Base-by-base conservation (phyloP, 352 stramenopile species). In the Globisporangium perplexum region DNA sequence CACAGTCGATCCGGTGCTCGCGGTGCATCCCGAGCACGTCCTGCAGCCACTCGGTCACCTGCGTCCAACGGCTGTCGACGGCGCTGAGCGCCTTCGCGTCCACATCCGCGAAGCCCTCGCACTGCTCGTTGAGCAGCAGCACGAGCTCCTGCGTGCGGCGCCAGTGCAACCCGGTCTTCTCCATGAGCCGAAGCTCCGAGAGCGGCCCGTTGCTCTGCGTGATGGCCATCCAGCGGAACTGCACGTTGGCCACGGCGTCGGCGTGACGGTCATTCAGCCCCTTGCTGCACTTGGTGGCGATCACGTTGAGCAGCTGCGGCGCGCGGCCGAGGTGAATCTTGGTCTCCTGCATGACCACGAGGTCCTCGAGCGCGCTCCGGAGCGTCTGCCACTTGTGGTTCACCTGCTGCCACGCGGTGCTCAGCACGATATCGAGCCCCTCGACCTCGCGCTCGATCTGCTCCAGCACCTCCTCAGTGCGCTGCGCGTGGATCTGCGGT, bases 181-280 rank as follows among this genome's bases (percentile, higher is more conserved):
- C 75, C 57, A 84, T 88, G 8, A 90, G 33, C 1, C 75, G 74
- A 0, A 90, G 57, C 43, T 90, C 80, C 43, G 69, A 78, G 26
- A 90, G 57, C 33, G 75, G 75, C 0, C 80, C 80, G 30, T 83
- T 72, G 7, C 47, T 60, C 35, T 80, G 69, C 2, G 71, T 88
- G 50, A 90, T 85, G 18, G 77, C 77, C 67, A 85, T 88, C 77
- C 75, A 86, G 4, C 80, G 77, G 46, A 87, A 88, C 47, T 90
- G 80, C 11, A 88, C 71, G 10, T 72, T 78, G 0, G 77, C 71
- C 0, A 90, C 77, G 2, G 69, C 77, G 8, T 88, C 77, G 1
- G 77, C 72, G 47, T 90, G 66, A 5, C 68, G 66, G 41, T 55
- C 60, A 41, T 65, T 77, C 3, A 90, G 62, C 1, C 80, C 80